These are phyloP conservation scores for Trametes hirsuta DNA, from an alignment of 1,284 basidiomycete genomes.

Conservation along the genomic window DNA sequence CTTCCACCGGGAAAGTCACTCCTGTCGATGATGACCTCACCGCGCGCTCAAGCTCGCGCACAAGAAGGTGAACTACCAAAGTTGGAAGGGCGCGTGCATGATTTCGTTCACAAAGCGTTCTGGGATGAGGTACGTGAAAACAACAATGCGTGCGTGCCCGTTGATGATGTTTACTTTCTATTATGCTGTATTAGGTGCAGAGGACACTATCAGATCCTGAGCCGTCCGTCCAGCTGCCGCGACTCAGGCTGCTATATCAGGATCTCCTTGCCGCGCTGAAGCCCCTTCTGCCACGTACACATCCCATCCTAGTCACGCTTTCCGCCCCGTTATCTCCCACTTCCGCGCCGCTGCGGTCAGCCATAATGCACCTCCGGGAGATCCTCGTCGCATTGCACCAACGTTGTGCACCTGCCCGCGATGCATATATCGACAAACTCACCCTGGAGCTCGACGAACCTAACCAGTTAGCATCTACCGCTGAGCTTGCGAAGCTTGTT, in stretches of 20 bases:
- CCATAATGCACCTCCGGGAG: slow-evolving; percentile 52
- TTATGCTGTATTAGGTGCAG: slow-evolving; percentile 38
- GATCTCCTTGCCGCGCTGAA: slow-evolving; percentile 54
- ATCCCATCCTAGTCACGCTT: slow-evolving; percentile 51
- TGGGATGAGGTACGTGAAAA: slow-evolving; percentile 63
- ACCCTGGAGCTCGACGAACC: slow-evolving; percentile 42
- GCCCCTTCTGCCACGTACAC: slow-evolving; percentile 55
- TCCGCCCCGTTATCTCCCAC: slow-evolving; percentile 65
- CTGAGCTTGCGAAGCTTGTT: slow-evolving; percentile 44
- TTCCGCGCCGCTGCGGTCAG: slow-evolving; percentile 63
- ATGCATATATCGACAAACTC: slow-evolving; percentile 52
- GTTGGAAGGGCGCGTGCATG: slow-evolving; percentile 54
- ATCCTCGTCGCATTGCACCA: slow-evolving; percentile 51
- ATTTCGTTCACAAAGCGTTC: slow-evolving; percentile 62
- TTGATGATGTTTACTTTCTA: background rate
- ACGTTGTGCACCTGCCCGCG: slow-evolving; percentile 69
- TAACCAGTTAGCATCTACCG: slow-evolving; percentile 23
- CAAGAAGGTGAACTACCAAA: slow-evolving; percentile 32
- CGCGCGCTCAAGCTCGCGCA: slow-evolving; percentile 33
- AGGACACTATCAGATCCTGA: slow-evolving; percentile 46
- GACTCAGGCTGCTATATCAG: slow-evolving; percentile 54
- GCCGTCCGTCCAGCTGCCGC: slow-evolving; percentile 49
- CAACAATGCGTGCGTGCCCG: no score
- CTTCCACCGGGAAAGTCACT: slow-evolving; percentile 73
- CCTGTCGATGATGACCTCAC: slow-evolving; percentile 57